Conservation (phyloP, 2,329 filamentous ascomycete species). For the Arthrobotrys entomopaga region DNA sequence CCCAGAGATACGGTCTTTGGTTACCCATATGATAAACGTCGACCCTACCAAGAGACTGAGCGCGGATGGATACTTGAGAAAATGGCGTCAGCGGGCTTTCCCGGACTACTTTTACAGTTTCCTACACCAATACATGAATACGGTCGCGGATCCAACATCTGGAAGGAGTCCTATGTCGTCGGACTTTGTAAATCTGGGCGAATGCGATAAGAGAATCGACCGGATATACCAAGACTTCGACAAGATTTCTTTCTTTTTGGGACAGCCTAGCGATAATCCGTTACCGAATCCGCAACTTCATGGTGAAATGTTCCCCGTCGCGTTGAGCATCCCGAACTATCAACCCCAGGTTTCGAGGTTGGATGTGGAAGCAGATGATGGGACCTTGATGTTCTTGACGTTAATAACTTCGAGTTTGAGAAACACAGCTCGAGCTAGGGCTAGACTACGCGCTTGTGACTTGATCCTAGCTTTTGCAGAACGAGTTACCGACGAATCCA, state of each 20-base stretch:
- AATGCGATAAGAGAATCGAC: slow-evolving; percentile 93
- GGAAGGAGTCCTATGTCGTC: slow-evolving; percentile 75
- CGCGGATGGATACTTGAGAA: slow-evolving; percentile 90
- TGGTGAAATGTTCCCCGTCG: slow-evolving; percentile 73
- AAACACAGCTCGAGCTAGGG: slow-evolving; percentile 87
- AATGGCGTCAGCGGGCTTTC: slow-evolving; percentile 91
- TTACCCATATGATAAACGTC: slow-evolving; percentile 94
- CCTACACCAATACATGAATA: slow-evolving; percentile 95
- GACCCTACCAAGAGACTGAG: slow-evolving; percentile 92
- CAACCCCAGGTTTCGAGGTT: slow-evolving; percentile 75
- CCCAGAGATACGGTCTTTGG: slow-evolving; percentile 77
- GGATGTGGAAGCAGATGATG: slow-evolving; percentile 75
- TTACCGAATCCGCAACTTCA: slow-evolving; percentile 60
- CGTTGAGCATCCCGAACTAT: slow-evolving; percentile 86
- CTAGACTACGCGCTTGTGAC: slow-evolving; percentile 88
- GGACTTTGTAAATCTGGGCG: slow-evolving; percentile 64
- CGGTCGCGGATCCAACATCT: slow-evolving; percentile 89
- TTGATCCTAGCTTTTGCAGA: slow-evolving; percentile 91
- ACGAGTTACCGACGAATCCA: slow-evolving; percentile 90
- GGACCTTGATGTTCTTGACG: slow-evolving; percentile 89
- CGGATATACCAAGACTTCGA: slow-evolving; percentile 94
- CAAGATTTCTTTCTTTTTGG: slow-evolving; percentile 94
- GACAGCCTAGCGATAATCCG: slow-evolving; percentile 70
- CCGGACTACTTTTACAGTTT: slow-evolving; percentile 98
- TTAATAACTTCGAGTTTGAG: slow-evolving; percentile 87